Conservation (phyloP, 139 green algal species). For the Haematococcus lacustris region DNA sequence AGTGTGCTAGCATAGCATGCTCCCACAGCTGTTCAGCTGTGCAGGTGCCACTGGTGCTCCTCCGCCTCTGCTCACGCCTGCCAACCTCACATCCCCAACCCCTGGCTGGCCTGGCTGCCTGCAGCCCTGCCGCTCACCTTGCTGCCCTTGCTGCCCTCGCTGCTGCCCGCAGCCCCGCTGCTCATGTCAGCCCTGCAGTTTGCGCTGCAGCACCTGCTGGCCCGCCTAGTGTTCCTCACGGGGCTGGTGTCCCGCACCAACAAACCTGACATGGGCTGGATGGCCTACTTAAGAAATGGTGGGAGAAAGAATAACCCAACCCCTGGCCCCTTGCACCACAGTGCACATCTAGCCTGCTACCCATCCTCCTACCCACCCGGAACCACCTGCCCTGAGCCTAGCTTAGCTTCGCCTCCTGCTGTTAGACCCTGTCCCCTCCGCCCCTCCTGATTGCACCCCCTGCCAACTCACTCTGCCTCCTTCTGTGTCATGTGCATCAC, state of each 20-base stretch:
- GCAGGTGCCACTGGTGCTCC: not conserved
- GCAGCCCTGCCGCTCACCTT: not conserved
- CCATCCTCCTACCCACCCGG: too few species aligned
- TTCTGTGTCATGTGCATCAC: too few species aligned
- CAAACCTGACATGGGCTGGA: slow-evolving; percentile 37
- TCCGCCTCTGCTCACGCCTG: not conserved
- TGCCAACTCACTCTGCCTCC: too few species aligned
- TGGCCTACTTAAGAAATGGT: slow-evolving; percentile 50
- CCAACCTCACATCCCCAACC: not conserved
- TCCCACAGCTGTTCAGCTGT: not conserved
- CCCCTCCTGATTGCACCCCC: too few species aligned
- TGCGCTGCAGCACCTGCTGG: slow-evolving; percentile 59
- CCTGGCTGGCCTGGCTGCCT: not conserved
- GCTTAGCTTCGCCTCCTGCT: too few species aligned
- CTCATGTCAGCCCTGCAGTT: slow-evolving; percentile 64
- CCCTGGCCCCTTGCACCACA: too few species aligned
- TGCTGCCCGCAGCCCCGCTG: slow-evolving; percentile 30
- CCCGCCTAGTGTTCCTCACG: slow-evolving; percentile 33
- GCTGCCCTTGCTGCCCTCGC: not conserved
- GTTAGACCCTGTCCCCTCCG: too few species aligned
- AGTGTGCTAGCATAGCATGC: not conserved
- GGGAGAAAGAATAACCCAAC: too few species aligned
- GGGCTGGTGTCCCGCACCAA: slow-evolving; percentile 34
- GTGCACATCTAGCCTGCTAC: too few species aligned
- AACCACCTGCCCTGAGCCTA: too few species aligned